These are phyloP conservation scores for Sphenostylis stenocarpa DNA, from an alignment of 306 rosid genomes.

Conservation along the genomic window DNA sequence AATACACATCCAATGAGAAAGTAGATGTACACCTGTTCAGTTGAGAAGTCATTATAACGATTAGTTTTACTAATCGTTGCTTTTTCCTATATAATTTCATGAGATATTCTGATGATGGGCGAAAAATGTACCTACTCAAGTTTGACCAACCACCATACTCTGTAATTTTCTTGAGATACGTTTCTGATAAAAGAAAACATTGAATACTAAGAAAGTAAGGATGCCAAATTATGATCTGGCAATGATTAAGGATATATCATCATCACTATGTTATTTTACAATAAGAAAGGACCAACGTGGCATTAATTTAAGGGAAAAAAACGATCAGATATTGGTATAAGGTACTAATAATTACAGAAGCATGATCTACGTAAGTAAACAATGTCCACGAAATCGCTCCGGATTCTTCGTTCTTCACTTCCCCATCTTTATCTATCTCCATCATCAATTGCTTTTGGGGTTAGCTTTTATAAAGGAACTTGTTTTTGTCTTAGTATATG, in stretches of 20 bases:
- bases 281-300: constrained; percentile 14
- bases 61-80: not conserved
- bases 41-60: not conserved
- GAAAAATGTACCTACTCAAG: constrained; percentile 11
- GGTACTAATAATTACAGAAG: constrained; percentile 33
- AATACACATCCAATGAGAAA: not conserved
- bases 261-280: constrained; percentile 24
- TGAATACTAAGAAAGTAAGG: not conserved
- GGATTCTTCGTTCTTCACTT: constrained; percentile 37
- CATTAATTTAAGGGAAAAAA: constrained; percentile 14
- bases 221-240: constrained; percentile 18
- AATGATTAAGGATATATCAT: constrained; percentile 29
- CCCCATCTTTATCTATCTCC: constrained; percentile 34
- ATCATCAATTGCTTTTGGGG: constrained; percentile 44
- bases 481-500: constrained; percentile 37
- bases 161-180: not conserved
- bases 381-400: constrained; percentile 30
- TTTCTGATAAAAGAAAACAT: not conserved
- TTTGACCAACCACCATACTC: constrained; percentile 4
- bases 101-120: not conserved
- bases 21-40: not conserved
- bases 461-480: constrained; percentile 26
- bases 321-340: constrained; percentile 15
- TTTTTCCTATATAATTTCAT: not conserved
- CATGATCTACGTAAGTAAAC: constrained; percentile 19